phyloP scores from a whole-genome alignment of 139 green algal genomes.

The Diplosphaera chodatii region DNA sequence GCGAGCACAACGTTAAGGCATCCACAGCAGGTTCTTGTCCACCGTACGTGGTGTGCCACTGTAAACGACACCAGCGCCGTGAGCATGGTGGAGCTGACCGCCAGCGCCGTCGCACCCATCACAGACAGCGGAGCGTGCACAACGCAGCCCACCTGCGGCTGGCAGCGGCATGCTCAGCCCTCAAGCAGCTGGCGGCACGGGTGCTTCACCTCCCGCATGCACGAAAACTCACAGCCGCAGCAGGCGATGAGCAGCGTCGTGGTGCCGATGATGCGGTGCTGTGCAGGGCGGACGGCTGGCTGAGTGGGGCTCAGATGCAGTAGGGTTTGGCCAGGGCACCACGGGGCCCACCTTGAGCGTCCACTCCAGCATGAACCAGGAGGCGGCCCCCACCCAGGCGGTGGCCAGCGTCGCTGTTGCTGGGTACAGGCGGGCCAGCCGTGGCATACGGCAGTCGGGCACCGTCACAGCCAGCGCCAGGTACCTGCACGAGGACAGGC shows the following conservation, averaged over 20 bases:
- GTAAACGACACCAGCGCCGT: neutral
- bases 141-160: neutral
- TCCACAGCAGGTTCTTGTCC: neutral
- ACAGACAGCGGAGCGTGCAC: neutral
- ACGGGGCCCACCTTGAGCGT: neutral
- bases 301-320: too few relatives aligned
- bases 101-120: neutral
- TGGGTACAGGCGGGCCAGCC: neutral
- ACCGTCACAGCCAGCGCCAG: neutral
- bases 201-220: too few relatives aligned
- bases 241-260: too few relatives aligned
- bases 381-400: neutral
- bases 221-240: too few relatives aligned
- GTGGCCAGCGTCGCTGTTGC: neutral
- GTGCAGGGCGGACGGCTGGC: too few relatives aligned
- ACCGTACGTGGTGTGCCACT: neutral
- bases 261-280: too few relatives aligned
- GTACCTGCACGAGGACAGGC: neutral
- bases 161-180: too few relatives aligned
- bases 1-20: too few relatives aligned
- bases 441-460: neutral
- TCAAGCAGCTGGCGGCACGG: too few relatives aligned
- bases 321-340: too few relatives aligned
- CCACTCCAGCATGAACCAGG: neutral
- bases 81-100: neutral